Evolutionary conservation across 192 early-diverging fungal species (phyloP), one percentile per base, ranked within the genome.

Genomic region (Coemansia sp.): DNA sequence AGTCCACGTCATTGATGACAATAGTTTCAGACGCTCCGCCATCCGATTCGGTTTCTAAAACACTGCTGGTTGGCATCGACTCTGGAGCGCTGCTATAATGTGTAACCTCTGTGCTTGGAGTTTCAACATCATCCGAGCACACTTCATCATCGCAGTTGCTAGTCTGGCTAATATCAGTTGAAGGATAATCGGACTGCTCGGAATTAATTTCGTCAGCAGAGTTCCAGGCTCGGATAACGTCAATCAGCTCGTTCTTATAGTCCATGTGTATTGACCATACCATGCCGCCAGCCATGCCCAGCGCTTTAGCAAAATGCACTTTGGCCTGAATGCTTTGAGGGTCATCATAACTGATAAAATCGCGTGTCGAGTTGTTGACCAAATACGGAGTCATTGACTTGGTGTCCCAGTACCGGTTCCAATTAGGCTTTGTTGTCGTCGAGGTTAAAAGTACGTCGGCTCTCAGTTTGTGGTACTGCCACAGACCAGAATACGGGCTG

Each of bases 311-410:
- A 68, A 84, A 87, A 48, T 84, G 64, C 0, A 83, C 79, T 69
- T 90, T 90, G 29, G 71, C 55, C 43, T 56, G 66, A 39, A 92
- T 57, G 13, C 87, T 87, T 13, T 75, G 52, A 1, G 81, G 76
- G 47, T 92, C 88, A 55, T 90, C 88, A 51, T 92, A 92, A 2
- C 86, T 87, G 48, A 92, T 84, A 61, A 84, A 89, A 22, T 57
- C 54, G 20, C 74, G 84, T 9, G 74, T 87, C 0, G 11, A 24
- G 5, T 81, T 73, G 47, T 88, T 88, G 69, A 84, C 92, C 24
- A 93, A 32, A 88, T 89, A 91, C 4, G 92, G 90, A 4, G 89
- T 90, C 62, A 81, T 62, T 2, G 84, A 82, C 1, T 53, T 64
- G 4, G 60, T 14, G 50, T 92, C 89, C 82, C 85, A 88, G 45